Evolutionary conservation across 2,329 filamentous ascomycete species (phyloP), one percentile per base, ranked within the genome.

Genomic region (Cadophora gregata): DNA sequence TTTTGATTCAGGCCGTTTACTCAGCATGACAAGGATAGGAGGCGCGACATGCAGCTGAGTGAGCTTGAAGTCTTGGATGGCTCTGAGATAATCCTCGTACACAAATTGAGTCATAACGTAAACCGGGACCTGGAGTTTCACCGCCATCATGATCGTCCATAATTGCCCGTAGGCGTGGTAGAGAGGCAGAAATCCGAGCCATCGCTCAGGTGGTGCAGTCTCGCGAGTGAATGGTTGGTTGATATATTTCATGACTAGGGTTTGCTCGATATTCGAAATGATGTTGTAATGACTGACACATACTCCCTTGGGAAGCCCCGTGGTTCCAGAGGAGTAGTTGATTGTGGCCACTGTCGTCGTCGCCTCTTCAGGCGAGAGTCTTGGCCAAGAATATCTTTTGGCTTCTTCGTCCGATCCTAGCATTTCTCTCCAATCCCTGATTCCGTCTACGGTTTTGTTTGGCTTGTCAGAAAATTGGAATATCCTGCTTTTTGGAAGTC

Each of bases 231-330:
- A 76, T 9, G 78, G 78, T 31, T 77, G 78, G 67, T 78, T 72
- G 9, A 78, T 74, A 66, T 81, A 81, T 25, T 79, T 77, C 73
- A 82, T 81, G 74, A 80, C 81, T 53, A 83, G 81, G 4, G 79
- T 81, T 72, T 87, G 84, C 63, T 81, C 80, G 3, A 82, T 78
- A 50, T 60, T 66, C 42, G 68, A 66, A 27, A 75, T 69, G 12
- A 73, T 51, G 60, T 75, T 75, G 21, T 63, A 16, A 50, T 75
- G 72, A 24, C 65, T 72, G 31, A 73, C 83, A 85, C 92, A 90
- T 21, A 96, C 93, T 12, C 93, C 93, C 77, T 96, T 96, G 5
- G 93, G 92, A 4, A 93, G 83, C 12, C 85, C 38, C 5, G 38
- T 42, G 12, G 38, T 42, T 3, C 38, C 38, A 42, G 38, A 90